Percentiles rank a stretch among this genome's conserved stretches.
These are phyloP conservation scores for Alternaria triticimaculans DNA, from an alignment of 2,329 filamentous ascomycete genomes.

Conservation along the genomic window DNA sequence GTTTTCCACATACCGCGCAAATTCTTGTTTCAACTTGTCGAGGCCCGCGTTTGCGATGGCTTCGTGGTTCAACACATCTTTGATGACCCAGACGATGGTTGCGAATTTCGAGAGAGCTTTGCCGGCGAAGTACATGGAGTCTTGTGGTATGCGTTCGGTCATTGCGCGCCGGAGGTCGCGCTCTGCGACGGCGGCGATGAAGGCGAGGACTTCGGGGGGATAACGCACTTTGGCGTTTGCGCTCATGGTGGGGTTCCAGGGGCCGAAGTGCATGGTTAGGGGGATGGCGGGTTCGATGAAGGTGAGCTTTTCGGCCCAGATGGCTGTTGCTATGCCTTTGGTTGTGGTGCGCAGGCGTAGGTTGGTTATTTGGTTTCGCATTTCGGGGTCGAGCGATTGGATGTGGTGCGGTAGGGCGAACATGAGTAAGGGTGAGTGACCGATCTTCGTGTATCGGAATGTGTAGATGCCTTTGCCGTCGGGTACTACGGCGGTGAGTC, in stretches of 20 bases:
- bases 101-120: constrained; percentile 59
- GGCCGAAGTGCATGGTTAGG: constrained; percentile 74
- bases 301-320: constrained; percentile 66
- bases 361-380: constrained; percentile 56
- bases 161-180: constrained; percentile 81
- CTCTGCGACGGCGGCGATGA: constrained; percentile 68
- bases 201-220: constrained; percentile 61
- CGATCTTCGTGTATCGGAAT: constrained; percentile 75
- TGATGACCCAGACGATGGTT: constrained; percentile 51
- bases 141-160: constrained; percentile 71
- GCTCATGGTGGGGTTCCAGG: constrained; percentile 68
- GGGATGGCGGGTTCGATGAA: constrained; percentile 79
- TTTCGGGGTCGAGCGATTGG: constrained; percentile 70
- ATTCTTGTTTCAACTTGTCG: constrained; percentile 56
- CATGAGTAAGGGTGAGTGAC: constrained; percentile 75
- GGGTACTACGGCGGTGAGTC: constrained; percentile 67
- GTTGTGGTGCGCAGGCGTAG: constrained; percentile 79
- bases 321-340: constrained; percentile 78
- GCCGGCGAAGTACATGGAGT: constrained; percentile 93
- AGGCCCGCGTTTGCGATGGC: constrained; percentile 57
- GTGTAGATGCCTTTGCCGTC: constrained; percentile 69
- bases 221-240: constrained; percentile 36
- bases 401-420: constrained; percentile 89
- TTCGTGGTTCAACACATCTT: constrained; percentile 66
- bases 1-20: constrained; percentile 56